Base-by-base conservation (phyloP, 495 filamentous ascomycete species). In the Aspergillus hancockii region DNA sequence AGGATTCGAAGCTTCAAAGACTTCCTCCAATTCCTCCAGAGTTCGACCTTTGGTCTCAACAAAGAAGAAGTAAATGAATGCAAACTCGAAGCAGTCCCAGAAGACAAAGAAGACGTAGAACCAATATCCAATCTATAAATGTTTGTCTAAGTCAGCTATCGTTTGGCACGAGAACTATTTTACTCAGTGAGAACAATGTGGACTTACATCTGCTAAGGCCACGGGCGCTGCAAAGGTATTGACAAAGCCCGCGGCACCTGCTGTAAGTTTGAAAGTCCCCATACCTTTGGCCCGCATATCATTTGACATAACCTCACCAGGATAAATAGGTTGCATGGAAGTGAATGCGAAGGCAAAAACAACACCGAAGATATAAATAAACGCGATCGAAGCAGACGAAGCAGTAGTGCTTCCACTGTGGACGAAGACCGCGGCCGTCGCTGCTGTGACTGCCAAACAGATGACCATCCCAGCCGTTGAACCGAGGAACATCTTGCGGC, bases 401-500 rank as follows among this genome's bases (percentile, higher is more conserved):
- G 64, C 63, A 55, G 81, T 76, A 6, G 69, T 69, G 60, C 77
- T 69, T 52, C 65, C 73, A 46, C 55, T 47, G 22, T 69, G 45
- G 12, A 81, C 75, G 56, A 80, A 85, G n/a, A 80, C 68, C 22
- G 81, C 82, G 14, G 82, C 80, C 8, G 80, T 75, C 40, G 83
- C 69, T 21, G 83, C 66, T 79, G 80, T 80, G 70, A 85, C 75
- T 50, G 81, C 69, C 64, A 83, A 85, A 53, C 79, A 79, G 30
- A 71, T 57, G 51, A 83, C 73, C 82, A 87, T 88, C 41, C 77
- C 79, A 8, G 67, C 68, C 4, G 85, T 87, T 22, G 83, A 72
- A 64, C 81, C 80, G 19, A 89, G 74, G 36, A 88, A 88, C 50
- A 82, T 70, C 38, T 77, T 75, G 50, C 84, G 78, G 18, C 84